These are phyloP conservation scores for Boechera retrofracta DNA, from an alignment of 345 rosid genomes.

Conservation along the genomic window DNA sequence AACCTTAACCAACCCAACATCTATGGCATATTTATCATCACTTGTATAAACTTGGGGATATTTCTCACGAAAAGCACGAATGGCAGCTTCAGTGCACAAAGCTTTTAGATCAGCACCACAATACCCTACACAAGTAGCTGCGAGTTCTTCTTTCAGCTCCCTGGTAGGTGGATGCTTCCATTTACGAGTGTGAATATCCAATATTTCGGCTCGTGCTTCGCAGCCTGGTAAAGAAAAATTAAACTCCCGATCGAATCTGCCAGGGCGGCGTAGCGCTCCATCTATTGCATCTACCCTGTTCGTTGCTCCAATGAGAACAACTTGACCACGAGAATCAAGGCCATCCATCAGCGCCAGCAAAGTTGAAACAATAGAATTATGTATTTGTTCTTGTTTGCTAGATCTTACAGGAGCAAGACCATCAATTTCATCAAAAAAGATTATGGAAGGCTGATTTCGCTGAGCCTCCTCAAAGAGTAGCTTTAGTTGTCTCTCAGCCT, in stretches of 20 bases:
- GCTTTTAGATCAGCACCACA: constrained; percentile 99
- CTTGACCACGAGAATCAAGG: constrained; percentile 99
- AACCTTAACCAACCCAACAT: constrained; percentile 89
- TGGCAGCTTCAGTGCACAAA: constrained; percentile 98
- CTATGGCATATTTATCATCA: constrained; percentile 92
- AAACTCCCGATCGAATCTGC: constrained; percentile 98
- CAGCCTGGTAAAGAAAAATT: constrained; percentile 98
- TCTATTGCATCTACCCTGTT: constrained; percentile 99
- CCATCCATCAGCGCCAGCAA: constrained; percentile 99
- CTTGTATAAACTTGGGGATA: constrained; percentile 99
- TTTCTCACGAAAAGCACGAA: constrained; percentile 96
- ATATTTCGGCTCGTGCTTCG: constrained; percentile 95
- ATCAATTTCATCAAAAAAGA: constrained; percentile 99
- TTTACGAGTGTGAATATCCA: constrained; percentile 96
- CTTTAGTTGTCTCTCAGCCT: constrained; percentile 98
- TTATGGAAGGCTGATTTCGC: constrained; percentile 96
- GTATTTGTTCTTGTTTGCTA: constrained; percentile 99
- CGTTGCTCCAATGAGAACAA: constrained; percentile 99
- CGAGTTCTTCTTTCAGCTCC: constrained; percentile 87
- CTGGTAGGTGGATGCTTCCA: constrained; percentile 92
- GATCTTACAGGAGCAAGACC: constrained; percentile 99
- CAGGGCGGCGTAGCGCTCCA: constrained; percentile 99
- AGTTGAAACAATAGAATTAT: constrained; percentile 98
- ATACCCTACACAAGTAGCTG: constrained; percentile 97
- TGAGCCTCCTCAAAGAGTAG: constrained; percentile 99